These are phyloP conservation scores for Aspergillus baeticus DNA, from an alignment of 495 filamentous ascomycete genomes.

Conservation along the genomic window DNA sequence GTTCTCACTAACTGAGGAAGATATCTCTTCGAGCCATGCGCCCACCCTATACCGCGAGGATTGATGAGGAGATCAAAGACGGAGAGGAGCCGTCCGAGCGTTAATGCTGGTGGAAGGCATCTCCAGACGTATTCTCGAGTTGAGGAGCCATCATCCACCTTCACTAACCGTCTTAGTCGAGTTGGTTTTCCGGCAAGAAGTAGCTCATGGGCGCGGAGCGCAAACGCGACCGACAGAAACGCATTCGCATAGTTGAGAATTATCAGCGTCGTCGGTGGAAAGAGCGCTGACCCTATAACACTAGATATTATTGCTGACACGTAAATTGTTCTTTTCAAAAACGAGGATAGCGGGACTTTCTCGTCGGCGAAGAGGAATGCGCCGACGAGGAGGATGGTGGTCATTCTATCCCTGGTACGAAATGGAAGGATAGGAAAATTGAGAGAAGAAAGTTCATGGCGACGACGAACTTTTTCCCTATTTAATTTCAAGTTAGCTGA, in stretches of 20 bases:
- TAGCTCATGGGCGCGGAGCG: constrained; percentile 19
- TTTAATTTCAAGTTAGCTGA: too few relatives aligned
- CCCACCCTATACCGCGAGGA: constrained; percentile 22
- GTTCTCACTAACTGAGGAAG: not conserved
- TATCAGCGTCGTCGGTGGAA: constrained; percentile 2
- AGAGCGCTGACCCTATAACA: constrained; percentile 11
- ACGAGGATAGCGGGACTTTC: constrained; percentile 3
- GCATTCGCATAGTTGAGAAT: constrained; percentile 19
- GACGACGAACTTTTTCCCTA: not conserved
- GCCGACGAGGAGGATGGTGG: constrained; percentile 15
- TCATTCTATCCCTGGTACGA: constrained; percentile 3
- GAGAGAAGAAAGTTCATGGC: not conserved
- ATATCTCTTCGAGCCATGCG: constrained; percentile 16
- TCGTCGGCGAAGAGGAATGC: constrained; percentile 13
- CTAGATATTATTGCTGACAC: constrained; percentile 4
- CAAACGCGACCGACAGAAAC: constrained; percentile 14
- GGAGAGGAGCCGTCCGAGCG: constrained; percentile 5
- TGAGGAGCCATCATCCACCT: not conserved
- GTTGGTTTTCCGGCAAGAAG: constrained; percentile 8
- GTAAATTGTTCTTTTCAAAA: constrained; percentile 3
- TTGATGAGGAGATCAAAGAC: constrained; percentile 17
- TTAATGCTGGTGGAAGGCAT: constrained; percentile 10
- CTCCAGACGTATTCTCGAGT: constrained; percentile 15
- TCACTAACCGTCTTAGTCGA: constrained; percentile 11
- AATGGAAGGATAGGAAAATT: not conserved